Percentiles rank a stretch among this genome's conserved stretches.
phyloP scores from a whole-genome alignment of 1,139 yeast genomes.

The Lodderomyces pseudojiufengensis region DNA sequence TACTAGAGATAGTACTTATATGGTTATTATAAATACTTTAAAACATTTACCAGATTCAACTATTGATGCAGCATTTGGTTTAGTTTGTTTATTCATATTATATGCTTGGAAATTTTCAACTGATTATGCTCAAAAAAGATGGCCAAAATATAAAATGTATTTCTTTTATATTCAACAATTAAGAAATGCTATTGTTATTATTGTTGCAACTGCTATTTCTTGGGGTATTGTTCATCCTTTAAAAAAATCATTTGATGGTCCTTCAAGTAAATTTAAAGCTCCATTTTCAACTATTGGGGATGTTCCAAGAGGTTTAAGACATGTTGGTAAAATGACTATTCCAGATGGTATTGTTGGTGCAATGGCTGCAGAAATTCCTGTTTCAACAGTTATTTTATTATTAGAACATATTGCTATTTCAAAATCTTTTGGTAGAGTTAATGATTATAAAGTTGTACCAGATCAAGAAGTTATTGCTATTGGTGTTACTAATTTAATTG shows the following conservation, averaged over 20 bases:
- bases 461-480: constrained; percentile 94
- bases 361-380: constrained; percentile 78
- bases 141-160: constrained; percentile 52
- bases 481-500: constrained; percentile 86
- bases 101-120: constrained; percentile 61
- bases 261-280: constrained; percentile 29
- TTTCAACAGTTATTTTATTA: constrained; percentile 74
- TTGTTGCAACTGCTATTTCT: constrained; percentile 66
- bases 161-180: constrained; percentile 73
- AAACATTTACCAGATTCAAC: constrained; percentile 66
- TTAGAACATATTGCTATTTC: constrained; percentile 93
- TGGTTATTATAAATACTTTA: constrained; percentile 66
- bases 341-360: constrained; percentile 59
- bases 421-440: constrained; percentile 88
- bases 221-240: constrained; percentile 76
- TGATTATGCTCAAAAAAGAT: constrained; percentile 59
- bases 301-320: constrained; percentile 77
- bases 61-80: constrained; percentile 86
- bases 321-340: constrained; percentile 69
- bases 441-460: constrained; percentile 86
- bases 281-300: constrained; percentile 66
- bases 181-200: constrained; percentile 77
- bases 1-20: constrained; percentile 69
- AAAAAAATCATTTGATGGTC: constrained; percentile 47
- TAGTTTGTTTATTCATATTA: constrained; percentile 65